Conservation (phyloP, 139 green algal genomes). For the Micromonas pusilla region DNA sequence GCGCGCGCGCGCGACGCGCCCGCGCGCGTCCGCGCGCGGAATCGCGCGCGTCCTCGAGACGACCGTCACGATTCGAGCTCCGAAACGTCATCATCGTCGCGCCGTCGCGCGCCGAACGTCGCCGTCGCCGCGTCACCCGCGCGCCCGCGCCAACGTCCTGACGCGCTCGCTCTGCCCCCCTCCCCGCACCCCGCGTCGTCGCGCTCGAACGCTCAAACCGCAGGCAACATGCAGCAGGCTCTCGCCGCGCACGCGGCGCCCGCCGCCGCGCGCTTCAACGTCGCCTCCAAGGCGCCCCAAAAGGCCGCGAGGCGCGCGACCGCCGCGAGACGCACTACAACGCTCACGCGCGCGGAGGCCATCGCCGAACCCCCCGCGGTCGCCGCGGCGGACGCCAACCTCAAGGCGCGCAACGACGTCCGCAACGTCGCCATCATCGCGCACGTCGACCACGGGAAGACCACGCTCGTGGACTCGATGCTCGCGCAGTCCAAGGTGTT, state of each 20-base stretch:
- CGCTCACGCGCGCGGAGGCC: background rate
- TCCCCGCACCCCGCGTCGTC: background rate
- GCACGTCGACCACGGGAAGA: slow-evolving; percentile 81
- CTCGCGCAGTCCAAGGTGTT: slow-evolving; percentile 79
- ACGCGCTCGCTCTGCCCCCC: background rate
- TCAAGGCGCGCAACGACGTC: slow-evolving; percentile 32
- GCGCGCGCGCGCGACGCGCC: too few species aligned
- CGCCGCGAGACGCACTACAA: background rate
- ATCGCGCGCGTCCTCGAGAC: too few species aligned
- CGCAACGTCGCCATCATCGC: slow-evolving; percentile 58
- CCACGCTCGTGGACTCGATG: slow-evolving; percentile 84
- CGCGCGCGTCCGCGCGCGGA: too few species aligned
- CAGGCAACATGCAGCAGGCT: too few species aligned
- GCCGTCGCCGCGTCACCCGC: background rate
- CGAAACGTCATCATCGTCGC: too few species aligned
- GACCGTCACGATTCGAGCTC: too few species aligned
- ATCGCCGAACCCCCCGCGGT: background rate
- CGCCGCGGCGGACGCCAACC: background rate
- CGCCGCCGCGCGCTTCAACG: background rate
- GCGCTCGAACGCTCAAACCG: background rate
- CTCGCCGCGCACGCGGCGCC: too few species aligned
- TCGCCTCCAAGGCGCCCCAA: background rate
- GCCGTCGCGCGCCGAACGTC: background rate
- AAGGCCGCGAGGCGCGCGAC: background rate
- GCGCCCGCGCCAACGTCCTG: background rate